These are phyloP conservation scores for Capillidium heterosporum DNA, from an alignment of 371 early-diverging fungal genomes.

Conservation along the genomic window DNA sequence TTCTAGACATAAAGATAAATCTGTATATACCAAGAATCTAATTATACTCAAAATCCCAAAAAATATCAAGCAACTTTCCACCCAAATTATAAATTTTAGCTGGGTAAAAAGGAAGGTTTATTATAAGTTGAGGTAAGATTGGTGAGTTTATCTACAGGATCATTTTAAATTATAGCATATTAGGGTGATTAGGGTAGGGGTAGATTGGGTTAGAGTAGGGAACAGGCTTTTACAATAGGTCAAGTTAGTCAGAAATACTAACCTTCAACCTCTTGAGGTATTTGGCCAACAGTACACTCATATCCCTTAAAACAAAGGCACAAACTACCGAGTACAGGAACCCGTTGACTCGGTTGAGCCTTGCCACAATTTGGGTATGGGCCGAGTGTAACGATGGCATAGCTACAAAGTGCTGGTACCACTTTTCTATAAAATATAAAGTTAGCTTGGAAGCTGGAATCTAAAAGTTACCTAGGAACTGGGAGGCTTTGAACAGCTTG, in stretches of 20 bases:
- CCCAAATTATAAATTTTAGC: no score
- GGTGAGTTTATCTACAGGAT: no score
- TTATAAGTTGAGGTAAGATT: no score
- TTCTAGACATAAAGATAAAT: no score
- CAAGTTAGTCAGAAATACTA: slow-evolving; percentile 1
- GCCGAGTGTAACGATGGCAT: neutral
- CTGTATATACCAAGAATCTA: no score
- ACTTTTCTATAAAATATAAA: neutral
- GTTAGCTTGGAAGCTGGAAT: neutral
- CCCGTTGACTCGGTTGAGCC: slow-evolving; percentile 12
- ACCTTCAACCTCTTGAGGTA: slow-evolving; percentile 12
- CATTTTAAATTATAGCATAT: no score
- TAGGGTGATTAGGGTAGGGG: no score
- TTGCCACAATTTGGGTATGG: slow-evolving; percentile 13
- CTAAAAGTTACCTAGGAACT: slow-evolving; percentile 6
- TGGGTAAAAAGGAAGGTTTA: no score
- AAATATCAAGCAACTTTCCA: no score
- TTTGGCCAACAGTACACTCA: slow-evolving; percentile 16
- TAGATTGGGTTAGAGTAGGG: no score
- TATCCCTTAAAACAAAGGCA: slow-evolving; percentile 16
- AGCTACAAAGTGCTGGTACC: slow-evolving; percentile 4
- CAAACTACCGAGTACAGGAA: slow-evolving; percentile 14
- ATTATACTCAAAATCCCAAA: no score
- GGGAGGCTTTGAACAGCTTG: slow-evolving; percentile 15
- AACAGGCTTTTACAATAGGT: no score